Conservation (phyloP, 1,139 yeast genomes). For the Diutina pseudorugosa region DNA sequence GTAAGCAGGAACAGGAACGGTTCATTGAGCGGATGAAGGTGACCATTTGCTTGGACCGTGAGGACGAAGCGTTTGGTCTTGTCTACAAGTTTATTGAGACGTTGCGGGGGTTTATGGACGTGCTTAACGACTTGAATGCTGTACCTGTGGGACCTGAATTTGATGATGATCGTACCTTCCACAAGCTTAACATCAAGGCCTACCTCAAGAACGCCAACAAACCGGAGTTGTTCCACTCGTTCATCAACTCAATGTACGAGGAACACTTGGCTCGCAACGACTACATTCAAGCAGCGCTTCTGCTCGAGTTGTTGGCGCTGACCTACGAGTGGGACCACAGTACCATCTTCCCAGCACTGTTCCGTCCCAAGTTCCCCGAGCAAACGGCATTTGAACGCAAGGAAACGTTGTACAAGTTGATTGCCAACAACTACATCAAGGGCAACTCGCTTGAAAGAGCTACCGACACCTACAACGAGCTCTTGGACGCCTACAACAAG, state of each 20-base stretch:
- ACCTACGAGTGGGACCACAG: constrained; percentile 71
- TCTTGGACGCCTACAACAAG: constrained; percentile 62
- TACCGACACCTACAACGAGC: constrained; percentile 63
- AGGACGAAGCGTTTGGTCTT: constrained; percentile 51
- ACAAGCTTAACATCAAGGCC: constrained; percentile 64
- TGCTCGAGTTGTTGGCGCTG: constrained; percentile 65
- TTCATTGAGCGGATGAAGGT: constrained; percentile 41
- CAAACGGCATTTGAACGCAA: constrained; percentile 77
- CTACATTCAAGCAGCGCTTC: constrained; percentile 72
- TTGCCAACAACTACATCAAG: constrained; percentile 58
- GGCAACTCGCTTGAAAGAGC: constrained; percentile 75
- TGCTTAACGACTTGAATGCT: constrained; percentile 53
- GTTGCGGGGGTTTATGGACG: constrained; percentile 50
- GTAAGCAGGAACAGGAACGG: constrained; percentile 37
- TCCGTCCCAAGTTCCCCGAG: constrained; percentile 62
- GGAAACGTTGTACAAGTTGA: constrained; percentile 57
- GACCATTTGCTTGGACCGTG: constrained; percentile 45
- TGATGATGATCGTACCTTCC: constrained; percentile 79
- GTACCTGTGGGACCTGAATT: constrained; percentile 79
- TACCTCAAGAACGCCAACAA: constrained; percentile 68
- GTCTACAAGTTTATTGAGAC: constrained; percentile 44
- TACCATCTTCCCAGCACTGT: constrained; percentile 40
- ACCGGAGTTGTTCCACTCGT: constrained; percentile 71
- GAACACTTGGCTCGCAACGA: constrained; percentile 49
- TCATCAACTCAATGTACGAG: constrained; percentile 65